Conservation (phyloP, 2,329 filamentous ascomycete species). For the Calonectria fujianensis region DNA sequence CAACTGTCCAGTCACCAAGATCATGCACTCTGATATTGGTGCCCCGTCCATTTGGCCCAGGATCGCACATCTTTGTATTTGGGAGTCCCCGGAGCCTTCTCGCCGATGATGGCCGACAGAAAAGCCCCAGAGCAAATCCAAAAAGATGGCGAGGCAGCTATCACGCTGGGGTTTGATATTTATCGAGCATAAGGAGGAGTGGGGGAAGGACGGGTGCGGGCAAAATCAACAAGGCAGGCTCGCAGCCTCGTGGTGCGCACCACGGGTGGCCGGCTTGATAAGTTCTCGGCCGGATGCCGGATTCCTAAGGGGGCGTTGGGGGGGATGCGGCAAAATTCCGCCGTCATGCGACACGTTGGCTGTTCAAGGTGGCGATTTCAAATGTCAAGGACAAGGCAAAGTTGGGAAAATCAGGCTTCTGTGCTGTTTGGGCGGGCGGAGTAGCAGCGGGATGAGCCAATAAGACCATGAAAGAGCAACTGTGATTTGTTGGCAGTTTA, state of each 20-base stretch:
- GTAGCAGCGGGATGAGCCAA: constrained; percentile 13
- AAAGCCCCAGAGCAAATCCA: not conserved
- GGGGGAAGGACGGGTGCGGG: not conserved
- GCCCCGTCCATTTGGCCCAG: constrained; percentile 7
- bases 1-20: constrained; percentile 24
- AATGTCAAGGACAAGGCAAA: constrained; percentile 1
- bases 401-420: constrained; percentile 21
- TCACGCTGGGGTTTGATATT: constrained; percentile 20
- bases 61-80: constrained; percentile 23
- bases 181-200: constrained; percentile 1
- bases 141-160: not conserved
- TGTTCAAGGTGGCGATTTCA: constrained; percentile 17
- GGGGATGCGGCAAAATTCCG: constrained; percentile 8
- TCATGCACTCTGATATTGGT: constrained; percentile 8
- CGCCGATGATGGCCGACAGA: not conserved
- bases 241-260: constrained; percentile 27
- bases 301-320: not conserved
- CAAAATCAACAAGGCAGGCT: constrained; percentile 14
- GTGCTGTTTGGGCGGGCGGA: constrained; percentile 20
- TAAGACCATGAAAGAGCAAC: constrained; percentile 8
- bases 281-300: not conserved
- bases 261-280: not conserved
- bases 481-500: constrained; percentile 21
- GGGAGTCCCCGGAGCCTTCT: not conserved
- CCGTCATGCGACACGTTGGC: constrained; percentile 9